Conservation (phyloP, 2,329 filamentous ascomycete species). For the Cercospora sesami region DNA sequence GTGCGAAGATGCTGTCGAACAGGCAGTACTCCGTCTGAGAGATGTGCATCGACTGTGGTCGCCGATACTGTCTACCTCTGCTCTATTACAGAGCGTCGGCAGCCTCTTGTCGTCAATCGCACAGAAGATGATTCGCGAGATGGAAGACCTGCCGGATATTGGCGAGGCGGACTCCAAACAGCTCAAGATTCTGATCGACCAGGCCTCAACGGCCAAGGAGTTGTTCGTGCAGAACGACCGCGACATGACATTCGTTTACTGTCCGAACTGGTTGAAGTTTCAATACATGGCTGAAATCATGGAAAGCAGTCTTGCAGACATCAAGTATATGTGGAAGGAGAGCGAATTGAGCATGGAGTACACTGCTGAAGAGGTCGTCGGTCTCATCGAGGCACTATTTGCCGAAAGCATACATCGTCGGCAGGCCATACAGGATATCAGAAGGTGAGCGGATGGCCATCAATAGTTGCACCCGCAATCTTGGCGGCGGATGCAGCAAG, state of each 20-base stretch:
- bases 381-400: conserved; percentile 64
- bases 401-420: conserved; percentile 61
- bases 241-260: conserved; percentile 61
- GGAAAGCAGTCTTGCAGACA: conserved; percentile 63
- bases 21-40: conserved; percentile 58
- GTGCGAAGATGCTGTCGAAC: conserved; percentile 60
- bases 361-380: conserved; percentile 60
- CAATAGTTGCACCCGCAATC: neutral
- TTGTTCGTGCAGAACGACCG: conserved; percentile 53
- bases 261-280: conserved; percentile 64
- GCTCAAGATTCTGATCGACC: conserved; percentile 58
- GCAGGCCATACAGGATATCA: conserved; percentile 59
- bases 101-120: conserved; percentile 59
- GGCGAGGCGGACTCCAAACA: conserved; percentile 62
- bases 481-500: neutral
- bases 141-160: conserved; percentile 65
- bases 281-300: conserved; percentile 65
- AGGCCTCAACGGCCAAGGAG: conserved; percentile 56
- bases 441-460: conserved; percentile 28
- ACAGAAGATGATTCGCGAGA: conserved; percentile 60
- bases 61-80: conserved; percentile 59
- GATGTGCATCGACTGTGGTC: conserved; percentile 60
- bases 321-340: conserved; percentile 65
- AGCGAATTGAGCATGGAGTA: conserved; percentile 65
- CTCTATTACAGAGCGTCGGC: conserved; percentile 62